Percentiles rank a stretch among this genome's conserved stretches.
These are phyloP conservation scores for Oryza brachyantha DNA, from an alignment of 176 grass and related monocot genomes.

Conservation along the genomic window DNA sequence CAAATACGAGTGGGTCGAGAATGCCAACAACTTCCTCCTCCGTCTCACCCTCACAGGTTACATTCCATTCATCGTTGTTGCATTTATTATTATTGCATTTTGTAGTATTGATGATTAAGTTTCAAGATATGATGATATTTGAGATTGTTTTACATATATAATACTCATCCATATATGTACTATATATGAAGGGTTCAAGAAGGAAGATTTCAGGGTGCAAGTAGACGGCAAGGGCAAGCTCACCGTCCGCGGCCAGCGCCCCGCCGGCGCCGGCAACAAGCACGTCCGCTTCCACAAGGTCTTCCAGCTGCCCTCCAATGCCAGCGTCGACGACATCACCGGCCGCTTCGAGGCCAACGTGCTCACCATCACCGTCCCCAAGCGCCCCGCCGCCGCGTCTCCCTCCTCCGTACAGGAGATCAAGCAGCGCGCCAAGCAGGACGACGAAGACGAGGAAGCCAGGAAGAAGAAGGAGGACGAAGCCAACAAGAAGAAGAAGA, in stretches of 20 bases:
- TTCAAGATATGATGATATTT: too few species aligned
- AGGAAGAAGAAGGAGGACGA: not conserved
- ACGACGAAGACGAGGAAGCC: not conserved
- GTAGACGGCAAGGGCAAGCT: constrained; percentile 51
- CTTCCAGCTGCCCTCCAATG: constrained; percentile 48
- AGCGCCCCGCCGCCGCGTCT: not conserved
- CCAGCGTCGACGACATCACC: constrained; percentile 41
- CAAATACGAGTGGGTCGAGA: constrained; percentile 34
- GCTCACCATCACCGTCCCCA: constrained; percentile 52
- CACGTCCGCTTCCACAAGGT: constrained; percentile 30
- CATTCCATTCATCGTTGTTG: too few species aligned
- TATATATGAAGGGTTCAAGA: constrained; percentile 49
- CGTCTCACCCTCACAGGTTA: constrained; percentile 48
- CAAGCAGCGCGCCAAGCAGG: not conserved
- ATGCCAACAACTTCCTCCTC: constrained; percentile 18
- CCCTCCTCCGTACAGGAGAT: not conserved
- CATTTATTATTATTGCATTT: too few species aligned
- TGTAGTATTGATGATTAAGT: not conserved
- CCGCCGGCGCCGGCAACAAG: not conserved
- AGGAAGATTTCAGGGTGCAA: constrained; percentile 62
- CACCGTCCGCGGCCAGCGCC: constrained; percentile 38
- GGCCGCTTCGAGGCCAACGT: constrained; percentile 38
- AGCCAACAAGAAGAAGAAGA: not conserved
- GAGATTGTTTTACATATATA: too few species aligned
- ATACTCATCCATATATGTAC: too few species aligned